Base-by-base conservation (phyloP, 805 yeast species). In the Pichia gijzeniarum region DNA sequence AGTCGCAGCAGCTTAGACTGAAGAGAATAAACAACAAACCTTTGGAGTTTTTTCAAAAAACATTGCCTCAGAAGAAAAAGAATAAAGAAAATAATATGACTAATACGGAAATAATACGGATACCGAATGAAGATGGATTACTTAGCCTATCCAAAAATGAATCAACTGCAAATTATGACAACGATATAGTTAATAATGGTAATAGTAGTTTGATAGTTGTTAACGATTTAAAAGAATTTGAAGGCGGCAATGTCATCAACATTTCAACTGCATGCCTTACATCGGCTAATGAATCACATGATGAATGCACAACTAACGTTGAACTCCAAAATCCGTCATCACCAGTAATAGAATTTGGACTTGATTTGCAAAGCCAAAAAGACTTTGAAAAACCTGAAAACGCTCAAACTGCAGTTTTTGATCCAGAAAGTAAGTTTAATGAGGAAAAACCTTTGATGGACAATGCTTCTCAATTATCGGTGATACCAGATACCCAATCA, bases 31-130 rank as follows among this genome's bases (percentile, higher is more conserved):
- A 50, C n/a, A 40, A 40, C 12, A 41, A 40, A 34, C 35, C 51
- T 1, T 35, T 58, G 13, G 58, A 51, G 30, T 43, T 47, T 2
- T 54, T 56, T 21, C 43, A 48, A 14, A 50, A 57, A 19, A 13
- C 7, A 6, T 12, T 35, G n/a, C 14, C n/a, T n/a, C n/a, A n/a
- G n/a, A 20, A 25, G 39, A 22, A 37, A 20, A 18, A 21, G 4
- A 28, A 7, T 6, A 30, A 6, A 13, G 7, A 30, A 13, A 30
- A 12, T 12, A 14, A 12, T 30, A 30, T 9, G 5, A 14, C 6
- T 30, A 30, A 6, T 30, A n/a, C 8, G 8, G 6, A 30, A 30
- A 12, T 30, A 7, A 9, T 9, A 9, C 14, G 16, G 40, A 22
- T 19, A 33, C 31, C 48, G 6, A 5, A 37, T 22, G 38, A 50